These are phyloP conservation scores for Porphyra umbilicalis DNA, from an alignment of 31 red algal genomes.

Conservation along the genomic window DNA sequence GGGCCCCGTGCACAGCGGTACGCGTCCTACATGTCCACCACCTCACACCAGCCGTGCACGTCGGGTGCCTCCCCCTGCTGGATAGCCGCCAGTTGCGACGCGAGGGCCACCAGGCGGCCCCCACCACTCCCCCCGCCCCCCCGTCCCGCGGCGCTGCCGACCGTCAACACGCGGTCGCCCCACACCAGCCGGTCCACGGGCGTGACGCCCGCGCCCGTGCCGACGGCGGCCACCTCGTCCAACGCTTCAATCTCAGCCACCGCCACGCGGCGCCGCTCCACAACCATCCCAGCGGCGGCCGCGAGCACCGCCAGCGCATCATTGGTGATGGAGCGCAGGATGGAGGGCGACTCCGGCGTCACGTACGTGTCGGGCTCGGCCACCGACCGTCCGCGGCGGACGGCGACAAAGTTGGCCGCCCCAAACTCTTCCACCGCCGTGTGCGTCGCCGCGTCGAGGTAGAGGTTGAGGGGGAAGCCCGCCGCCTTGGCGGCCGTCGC, in stretches of 20 bases:
- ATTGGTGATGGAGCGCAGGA: slow-evolving; percentile 33
- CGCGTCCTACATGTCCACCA: too few relatives aligned
- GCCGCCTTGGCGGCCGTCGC: slow-evolving; percentile 16
- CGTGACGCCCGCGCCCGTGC: slow-evolving; percentile 31
- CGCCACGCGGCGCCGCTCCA: slow-evolving; percentile 15
- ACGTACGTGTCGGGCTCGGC: slow-evolving; percentile 12
- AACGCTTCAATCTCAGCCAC: slow-evolving; percentile 16
- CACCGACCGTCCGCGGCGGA: too few relatives aligned
- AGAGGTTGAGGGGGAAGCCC: slow-evolving; percentile 28
- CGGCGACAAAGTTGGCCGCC: slow-evolving; percentile 27
- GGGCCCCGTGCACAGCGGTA: too few relatives aligned
- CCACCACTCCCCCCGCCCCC: slow-evolving; percentile 33
- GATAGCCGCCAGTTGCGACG: slow-evolving; percentile 36
- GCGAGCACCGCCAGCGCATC: slow-evolving; percentile 16
- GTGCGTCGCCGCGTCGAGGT: slow-evolving; percentile 25
- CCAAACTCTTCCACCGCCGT: slow-evolving; percentile 33
- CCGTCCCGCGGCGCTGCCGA: too few relatives aligned
- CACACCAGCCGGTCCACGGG: too few relatives aligned
- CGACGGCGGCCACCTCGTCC: slow-evolving; percentile 26
- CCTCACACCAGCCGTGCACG: slow-evolving; percentile 47
- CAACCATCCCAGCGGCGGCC: not conserved
- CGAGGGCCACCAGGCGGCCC: slow-evolving; percentile 12
- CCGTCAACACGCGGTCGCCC: too few relatives aligned
- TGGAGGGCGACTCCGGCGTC: slow-evolving; percentile 9
- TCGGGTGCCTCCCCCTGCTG: slow-evolving; percentile 43